A percentile compares a stretch with the other conserved stretches of the same genome.
Conservation (phyloP, 352 stramenopile genomes). For the Globisporangium yorkense region DNA sequence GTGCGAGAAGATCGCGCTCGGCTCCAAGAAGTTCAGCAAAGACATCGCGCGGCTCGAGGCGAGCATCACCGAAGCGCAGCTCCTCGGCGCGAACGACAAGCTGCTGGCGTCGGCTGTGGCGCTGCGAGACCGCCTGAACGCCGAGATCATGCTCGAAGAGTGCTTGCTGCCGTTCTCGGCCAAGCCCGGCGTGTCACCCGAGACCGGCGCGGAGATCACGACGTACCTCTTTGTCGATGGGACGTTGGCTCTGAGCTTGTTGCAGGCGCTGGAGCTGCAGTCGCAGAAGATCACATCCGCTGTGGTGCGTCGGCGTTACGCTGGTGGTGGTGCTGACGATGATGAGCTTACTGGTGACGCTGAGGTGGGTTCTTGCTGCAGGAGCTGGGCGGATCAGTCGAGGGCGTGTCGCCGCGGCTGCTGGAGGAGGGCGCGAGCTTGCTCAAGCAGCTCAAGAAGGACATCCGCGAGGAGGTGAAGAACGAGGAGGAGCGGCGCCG, state of each 20-base stretch:
- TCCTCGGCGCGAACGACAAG: conserved; percentile 46
- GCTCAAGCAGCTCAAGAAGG: conserved; percentile 79
- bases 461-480: conserved; percentile 72
- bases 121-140: conserved; percentile 52
- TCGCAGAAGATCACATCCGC: conserved; percentile 47
- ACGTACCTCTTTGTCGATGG: conserved; percentile 54
- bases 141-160: conserved; percentile 61
- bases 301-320: conserved; percentile 19
- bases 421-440: conserved; percentile 52
- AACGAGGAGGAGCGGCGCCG: conserved; percentile 69
- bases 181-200: conserved; percentile 12
- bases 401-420: conserved; percentile 43
- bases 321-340: background rate
- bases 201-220: conserved; percentile 19
- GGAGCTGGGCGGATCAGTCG: conserved; percentile 35
- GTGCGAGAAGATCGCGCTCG: conserved; percentile 52
- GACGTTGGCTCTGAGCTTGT: conserved; percentile 35
- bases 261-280: conserved; percentile 60
- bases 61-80: conserved; percentile 47
- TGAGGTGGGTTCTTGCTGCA: background rate
- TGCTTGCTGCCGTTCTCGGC: conserved; percentile 43
- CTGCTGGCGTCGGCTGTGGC: conserved; percentile 34
- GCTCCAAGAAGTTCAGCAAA: conserved; percentile 37
- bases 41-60: conserved; percentile 64
- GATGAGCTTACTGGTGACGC: background rate